Base-by-base conservation (phyloP, 768 basidiomycete species). In the Coprinellus micaceus region DNA sequence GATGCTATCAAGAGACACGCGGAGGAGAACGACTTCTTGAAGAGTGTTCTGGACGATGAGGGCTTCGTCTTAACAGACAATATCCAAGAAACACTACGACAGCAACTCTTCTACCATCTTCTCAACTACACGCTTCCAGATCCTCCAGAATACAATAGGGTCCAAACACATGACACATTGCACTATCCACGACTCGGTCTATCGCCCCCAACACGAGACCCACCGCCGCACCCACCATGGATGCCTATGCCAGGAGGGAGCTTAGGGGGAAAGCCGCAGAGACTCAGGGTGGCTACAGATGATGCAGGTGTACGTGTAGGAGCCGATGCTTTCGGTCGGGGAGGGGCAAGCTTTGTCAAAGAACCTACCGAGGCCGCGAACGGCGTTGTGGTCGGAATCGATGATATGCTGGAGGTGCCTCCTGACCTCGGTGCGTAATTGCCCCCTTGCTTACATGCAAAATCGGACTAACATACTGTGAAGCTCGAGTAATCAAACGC, bases 61-160 rank as follows among this genome's bases (percentile, higher is more conserved):
- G 53, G 63, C 21, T 56, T 62, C 30, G 62, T 68, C 45, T 64
- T 82, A 36, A 77, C 77, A 22, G 94, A 95, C 71, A 98, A 98
- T 68, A 75, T 94, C 28, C 82, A 92, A 56, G 85, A 90, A 64
- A 75, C 82, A 57, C 82, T 98, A 44, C 82, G 96, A 52, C 94
- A 97, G 64, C 88, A 95, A 64, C 79, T 99, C 52, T 86, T 98
- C 65, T 98, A 98, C 68, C 97, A 98, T 70, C 72, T 98, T 44
- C 77, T 98, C 61, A 97, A 98, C 70, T 84, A 84, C 68, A 83
- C 89, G 5, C 67, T 97, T 28, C 63, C 78, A 19, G 63, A 69
- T 15, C 76, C 83, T 26, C 71, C 77, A 4, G 63, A 72, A 2
- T 70, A 79, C 28, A 65, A 74, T 10, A 62, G 72, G 21, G 67